Base-by-base conservation (phyloP, 2,329 filamentous ascomycete species). In the Diaporthe humulicola region DNA sequence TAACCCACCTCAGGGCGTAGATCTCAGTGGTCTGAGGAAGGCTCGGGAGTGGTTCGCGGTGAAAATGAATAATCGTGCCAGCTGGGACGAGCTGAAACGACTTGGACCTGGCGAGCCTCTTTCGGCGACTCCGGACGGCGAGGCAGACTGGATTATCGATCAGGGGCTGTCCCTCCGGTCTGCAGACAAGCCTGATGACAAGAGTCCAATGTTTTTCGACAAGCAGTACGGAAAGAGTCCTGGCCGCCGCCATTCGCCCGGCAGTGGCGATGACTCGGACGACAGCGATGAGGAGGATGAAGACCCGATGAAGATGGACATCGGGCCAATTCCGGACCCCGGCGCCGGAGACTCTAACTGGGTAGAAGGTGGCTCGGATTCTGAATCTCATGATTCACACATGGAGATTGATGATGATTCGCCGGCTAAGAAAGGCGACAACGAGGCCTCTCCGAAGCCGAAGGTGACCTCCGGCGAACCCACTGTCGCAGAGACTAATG, bases 101-200 rank as follows among this genome's bases (percentile, higher is more conserved):
- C 73, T 74, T 19, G 74, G 74, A 8, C 74, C 74, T 25, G 74
- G 74, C 22, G 74, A 76, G 73, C 72, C 74, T 4, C 61, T 73
- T 5, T 74, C 71, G 40, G 67, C 73, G 6, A 74, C 60, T 6
- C 56, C 54, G 25, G 25, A 66, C 1, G 74, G 73, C 45, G 74
- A 74, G 30, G 69, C 38, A 58, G 45, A 45, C 50, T 73, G 58
- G 58, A 42, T 56, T 58, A 40, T 30, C 22, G 72, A 69, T 4
- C 73, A 72, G 33, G 66, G 72, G 54, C 25, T 73, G 25, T 72
- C 69, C 25, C 69, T 76, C 0, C 74, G 74, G 14, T 76, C 74
- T 36, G 73, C 74, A 30, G 42, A 54, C n/a, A 48, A 54, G 48
- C 28, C 54, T 12, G 74, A 76, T n/a, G 70, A 72, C 7, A 61